phyloP scores from a whole-genome alignment of 805 yeast genomes.

The Cyberlindnera amylophila region DNA sequence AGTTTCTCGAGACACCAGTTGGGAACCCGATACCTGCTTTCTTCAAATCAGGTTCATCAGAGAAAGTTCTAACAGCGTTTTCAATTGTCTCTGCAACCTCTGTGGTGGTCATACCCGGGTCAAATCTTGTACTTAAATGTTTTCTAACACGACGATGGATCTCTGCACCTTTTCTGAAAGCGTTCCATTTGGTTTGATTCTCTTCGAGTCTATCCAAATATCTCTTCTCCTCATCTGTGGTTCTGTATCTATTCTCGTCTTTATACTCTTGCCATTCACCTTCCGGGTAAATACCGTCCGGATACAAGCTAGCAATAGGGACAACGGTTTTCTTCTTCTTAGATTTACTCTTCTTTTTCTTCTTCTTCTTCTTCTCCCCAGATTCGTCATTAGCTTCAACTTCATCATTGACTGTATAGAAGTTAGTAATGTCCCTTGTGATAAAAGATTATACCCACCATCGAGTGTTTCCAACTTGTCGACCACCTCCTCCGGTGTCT shows the following conservation, averaged over 20 bases:
- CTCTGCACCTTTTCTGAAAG: constrained; percentile 93
- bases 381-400: constrained; percentile 29
- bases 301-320: constrained; percentile 63
- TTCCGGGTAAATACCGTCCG: constrained; percentile 74
- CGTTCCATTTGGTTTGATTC: constrained; percentile 61
- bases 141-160: constrained; percentile 88
- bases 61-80: constrained; percentile 70
- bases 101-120: constrained; percentile 90
- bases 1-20: constrained; percentile 91
- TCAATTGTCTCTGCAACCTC: constrained; percentile 90
- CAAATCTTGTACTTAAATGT: constrained; percentile 65
- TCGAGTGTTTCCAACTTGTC: constrained; percentile 20
- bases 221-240: constrained; percentile 83
- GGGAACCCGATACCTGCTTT: constrained; percentile 96
- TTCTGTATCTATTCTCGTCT: constrained; percentile 61
- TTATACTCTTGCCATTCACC: constrained; percentile 83
- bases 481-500: constrained; percentile 9
- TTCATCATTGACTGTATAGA: constrained; percentile 1
- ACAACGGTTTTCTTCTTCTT: constrained; percentile 53
- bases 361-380: constrained; percentile 31
- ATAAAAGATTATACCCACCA: constrained; percentile 5
- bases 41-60: constrained; percentile 55
- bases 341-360: constrained; percentile 58
- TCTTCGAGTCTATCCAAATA: constrained; percentile 61
- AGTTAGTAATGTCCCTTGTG: not conserved